Evolutionary conservation across 2,329 filamentous ascomycete species (phyloP).

Genomic region (Colletotrichum gloeosporioides): DNA sequence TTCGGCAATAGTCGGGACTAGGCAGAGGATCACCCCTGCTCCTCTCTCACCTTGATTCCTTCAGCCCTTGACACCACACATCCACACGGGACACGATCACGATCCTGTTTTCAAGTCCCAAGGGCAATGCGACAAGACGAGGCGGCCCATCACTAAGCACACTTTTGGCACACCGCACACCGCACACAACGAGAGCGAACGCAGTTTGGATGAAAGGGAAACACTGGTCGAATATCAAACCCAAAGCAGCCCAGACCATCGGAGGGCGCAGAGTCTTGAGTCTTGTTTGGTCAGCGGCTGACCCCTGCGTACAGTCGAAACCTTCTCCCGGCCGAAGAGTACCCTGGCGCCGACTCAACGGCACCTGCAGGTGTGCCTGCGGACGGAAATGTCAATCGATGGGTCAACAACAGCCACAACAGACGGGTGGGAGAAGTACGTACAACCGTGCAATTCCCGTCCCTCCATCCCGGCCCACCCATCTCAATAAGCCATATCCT

Average conservation of each 20-base stretch:
- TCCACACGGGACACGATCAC: constrained; percentile 9
- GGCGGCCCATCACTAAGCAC: neutral
- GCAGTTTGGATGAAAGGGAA: constrained; percentile 11
- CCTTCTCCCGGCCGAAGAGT: constrained; percentile 1
- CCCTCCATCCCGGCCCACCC: neutral
- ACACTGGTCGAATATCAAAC: constrained; percentile 1
- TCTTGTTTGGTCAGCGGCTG: neutral
- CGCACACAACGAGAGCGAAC: neutral
- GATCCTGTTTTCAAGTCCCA: constrained; percentile 2
- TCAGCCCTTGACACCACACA: neutral
- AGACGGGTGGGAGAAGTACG: neutral
- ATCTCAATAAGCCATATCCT: neutral
- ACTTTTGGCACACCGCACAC: neutral
- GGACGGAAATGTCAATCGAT: neutral
- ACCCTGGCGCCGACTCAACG: neutral
- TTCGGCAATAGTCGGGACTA: constrained; percentile 19
- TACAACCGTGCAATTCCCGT: constrained; percentile 17
- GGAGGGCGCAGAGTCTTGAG: neutral
- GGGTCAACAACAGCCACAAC: neutral
- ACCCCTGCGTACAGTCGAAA: constrained; percentile 16
- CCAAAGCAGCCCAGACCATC: neutral
- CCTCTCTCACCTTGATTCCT: neutral
- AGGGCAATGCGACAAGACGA: neutral
- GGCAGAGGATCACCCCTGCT: neutral
- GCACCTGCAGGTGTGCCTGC: neutral